Evolutionary conservation across 2,329 filamentous ascomycete species (phyloP), one percentile per base, ranked within the genome.

Genomic region (Aspergillus terreus): DNA sequence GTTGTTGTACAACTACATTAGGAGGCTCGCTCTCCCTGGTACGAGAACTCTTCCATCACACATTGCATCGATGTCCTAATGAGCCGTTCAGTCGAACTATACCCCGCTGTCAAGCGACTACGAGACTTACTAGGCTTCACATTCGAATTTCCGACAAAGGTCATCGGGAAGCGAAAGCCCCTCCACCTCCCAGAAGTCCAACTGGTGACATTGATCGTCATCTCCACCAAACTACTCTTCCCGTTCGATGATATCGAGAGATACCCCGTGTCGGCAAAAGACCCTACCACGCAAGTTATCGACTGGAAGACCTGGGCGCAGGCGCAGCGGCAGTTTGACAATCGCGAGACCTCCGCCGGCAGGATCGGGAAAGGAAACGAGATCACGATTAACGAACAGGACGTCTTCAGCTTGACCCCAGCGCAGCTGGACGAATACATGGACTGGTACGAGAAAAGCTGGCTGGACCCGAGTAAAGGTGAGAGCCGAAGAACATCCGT

Each of bases 201-300:
- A 41, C 73, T 96, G 1, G 76, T 90, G 50, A 78, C 85, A 4
- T 74, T 90, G 3, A 69, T 96, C 3, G 75, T 96, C 2, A 78
- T 95, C 12, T 83, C 87, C 4, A 84, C 87, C 3, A 96, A 96
- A 62, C 69, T 96, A 2, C 76, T 87, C 17, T 91, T 90, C 61
- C 90, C 92, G 0, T 83, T 96, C 42, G 83, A 90, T 61, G 73
- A 75, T 19, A 62, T 78, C 11, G 68, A 76, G 47, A 75, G 85
- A 40, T 74, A 76, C 58, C 80, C 78, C 6, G 69, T 64, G 33
- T 76, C 75, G 15, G 58, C 73, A 12, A 71, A 74, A 9, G 85
- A 89, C 52, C 80, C 84, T 1, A 76, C 82, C 12, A 75, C 76
- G 3, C 70, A 84, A n/a, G 69, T 71, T 17, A 75, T 96, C 50